Evolutionary conservation across 495 filamentous ascomycete genomes (phyloP), one percentile per base, ranked within the genome.

Genomic region (Daldinia vernicosa): DNA sequence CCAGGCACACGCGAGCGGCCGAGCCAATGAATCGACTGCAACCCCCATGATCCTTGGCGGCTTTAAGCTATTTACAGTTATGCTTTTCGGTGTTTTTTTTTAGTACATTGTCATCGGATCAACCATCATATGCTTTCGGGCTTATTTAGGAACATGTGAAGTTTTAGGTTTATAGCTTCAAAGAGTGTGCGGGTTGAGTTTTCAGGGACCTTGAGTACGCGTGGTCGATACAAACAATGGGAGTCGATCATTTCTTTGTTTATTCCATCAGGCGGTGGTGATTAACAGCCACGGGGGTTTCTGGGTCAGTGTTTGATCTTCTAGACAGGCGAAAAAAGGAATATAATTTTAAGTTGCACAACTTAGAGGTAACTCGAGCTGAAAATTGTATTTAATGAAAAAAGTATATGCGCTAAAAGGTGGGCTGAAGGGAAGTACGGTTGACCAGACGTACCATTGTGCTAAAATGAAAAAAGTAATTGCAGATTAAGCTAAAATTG

Each of bases 1-100:
- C 22, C 8, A 32, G 47, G 37, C 70, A 56, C 22, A 57, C 40
- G 61, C 50, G 45, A 66, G 45, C 43, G 61, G 60, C 65, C 55
- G 17, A 63, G 61, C 75, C 75, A 77, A 77, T 77, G 45, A 71
- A 62, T 65, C 40, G 22, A 50, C 8, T 22, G 27, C 39, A 8
- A 33, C 45, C 43, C 56, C 56, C 39, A 35, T 60, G 37, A 50
- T 68, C 33, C 30, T 37, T 32, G 40, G 47, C 35, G 3, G 47
- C 50, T 51, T 39, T 62, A 63, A 51, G 37, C 60, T 65, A 68
- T 52, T 72, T 67, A 47, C 45, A 61, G 65, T 56, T 60, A 68
- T 47, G 39, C 28, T 52, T 45, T 67, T 57, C 58, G 22, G 52
- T 33, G n/a, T 11, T 35, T 45, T 39, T 32, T 32, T 53, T 60